phyloP scores from a whole-genome alignment of 257 asterid species.

The Scutellaria barbata region DNA sequence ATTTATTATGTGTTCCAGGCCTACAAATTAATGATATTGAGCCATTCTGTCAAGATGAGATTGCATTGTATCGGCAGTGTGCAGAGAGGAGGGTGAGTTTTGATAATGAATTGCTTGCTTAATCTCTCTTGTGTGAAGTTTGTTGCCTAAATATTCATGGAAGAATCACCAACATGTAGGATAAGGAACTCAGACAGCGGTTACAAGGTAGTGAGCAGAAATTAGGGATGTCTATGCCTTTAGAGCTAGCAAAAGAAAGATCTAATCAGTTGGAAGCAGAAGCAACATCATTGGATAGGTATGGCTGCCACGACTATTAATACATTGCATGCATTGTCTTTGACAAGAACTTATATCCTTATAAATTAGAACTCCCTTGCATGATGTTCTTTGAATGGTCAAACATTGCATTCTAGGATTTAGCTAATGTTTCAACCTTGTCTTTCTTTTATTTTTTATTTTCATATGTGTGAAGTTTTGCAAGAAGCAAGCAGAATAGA shows the following conservation, averaged over 20 bases:
- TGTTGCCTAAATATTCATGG: not conserved
- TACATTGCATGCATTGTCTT: constrained; percentile 7
- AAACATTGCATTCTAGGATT: constrained; percentile 10
- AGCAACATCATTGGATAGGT: constrained; percentile 84
- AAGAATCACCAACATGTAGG: constrained; percentile 47
- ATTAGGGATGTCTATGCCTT: constrained; percentile 88
- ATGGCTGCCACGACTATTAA: constrained; percentile 16
- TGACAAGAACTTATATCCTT: not conserved
- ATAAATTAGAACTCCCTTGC: not conserved
- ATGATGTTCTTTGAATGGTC: constrained; percentile 7
- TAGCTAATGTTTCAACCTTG: not conserved
- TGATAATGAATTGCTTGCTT: not conserved
- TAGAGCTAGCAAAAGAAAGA: constrained; percentile 78
- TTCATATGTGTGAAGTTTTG: not conserved
- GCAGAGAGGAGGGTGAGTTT: constrained; percentile 61
- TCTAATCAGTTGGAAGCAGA: constrained; percentile 77
- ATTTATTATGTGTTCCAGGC: constrained; percentile 38
- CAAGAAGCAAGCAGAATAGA: not conserved
- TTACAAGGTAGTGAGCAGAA: constrained; percentile 89
- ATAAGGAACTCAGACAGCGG: constrained; percentile 74
- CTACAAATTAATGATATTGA: constrained; percentile 92
- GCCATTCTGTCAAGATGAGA: constrained; percentile 74
- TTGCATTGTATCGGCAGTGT: constrained; percentile 52
- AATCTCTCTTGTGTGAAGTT: not conserved
- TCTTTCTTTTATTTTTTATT: not conserved